Percentiles rank a stretch among this genome's conserved stretches.
Conservation (phyloP, 768 basidiomycete genomes). For the Ramaria sp. region DNA sequence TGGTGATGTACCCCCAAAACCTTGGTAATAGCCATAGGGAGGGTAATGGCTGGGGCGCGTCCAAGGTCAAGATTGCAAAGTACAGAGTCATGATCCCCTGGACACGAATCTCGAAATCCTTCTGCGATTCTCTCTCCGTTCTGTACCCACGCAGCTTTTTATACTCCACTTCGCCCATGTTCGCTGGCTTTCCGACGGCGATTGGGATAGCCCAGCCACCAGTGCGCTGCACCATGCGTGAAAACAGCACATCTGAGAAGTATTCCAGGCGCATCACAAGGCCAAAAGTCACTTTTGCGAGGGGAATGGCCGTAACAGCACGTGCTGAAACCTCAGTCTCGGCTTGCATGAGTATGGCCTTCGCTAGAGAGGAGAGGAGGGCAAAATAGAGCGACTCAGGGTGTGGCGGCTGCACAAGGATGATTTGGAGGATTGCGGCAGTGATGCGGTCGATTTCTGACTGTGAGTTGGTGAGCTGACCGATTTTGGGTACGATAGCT, state of each 20-base stretch:
- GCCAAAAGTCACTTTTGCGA: slow-evolving; percentile 65
- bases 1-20: slow-evolving; percentile 63
- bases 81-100: slow-evolving; percentile 81
- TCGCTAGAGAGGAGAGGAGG: slow-evolving; percentile 78
- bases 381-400: slow-evolving; percentile 50
- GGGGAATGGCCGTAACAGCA: slow-evolving; percentile 71
- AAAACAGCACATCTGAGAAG: slow-evolving; percentile 71
- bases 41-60: slow-evolving; percentile 32
- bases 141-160: slow-evolving; percentile 50
- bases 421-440: slow-evolving; percentile 28
- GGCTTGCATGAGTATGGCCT: slow-evolving; percentile 81
- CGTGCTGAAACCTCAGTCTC: slow-evolving; percentile 91
- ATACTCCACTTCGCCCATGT: slow-evolving; percentile 23
- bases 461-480: slow-evolving; percentile 70
- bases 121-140: slow-evolving; percentile 31
- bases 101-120: slow-evolving; percentile 58
- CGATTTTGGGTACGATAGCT: slow-evolving; percentile 77
- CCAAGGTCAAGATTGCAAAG: slow-evolving; percentile 49
- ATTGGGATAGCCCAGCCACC: slow-evolving; percentile 82
- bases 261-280: slow-evolving; percentile 48
- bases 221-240: slow-evolving; percentile 74
- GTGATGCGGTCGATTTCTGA: slow-evolving; percentile 55
- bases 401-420: slow-evolving; percentile 22
- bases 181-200: slow-evolving; percentile 42
- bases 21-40: slow-evolving; percentile 48